These are phyloP conservation scores for Panicum miliaceum DNA, from an alignment of 176 grass and related monocot species.

Conservation along the genomic window DNA sequence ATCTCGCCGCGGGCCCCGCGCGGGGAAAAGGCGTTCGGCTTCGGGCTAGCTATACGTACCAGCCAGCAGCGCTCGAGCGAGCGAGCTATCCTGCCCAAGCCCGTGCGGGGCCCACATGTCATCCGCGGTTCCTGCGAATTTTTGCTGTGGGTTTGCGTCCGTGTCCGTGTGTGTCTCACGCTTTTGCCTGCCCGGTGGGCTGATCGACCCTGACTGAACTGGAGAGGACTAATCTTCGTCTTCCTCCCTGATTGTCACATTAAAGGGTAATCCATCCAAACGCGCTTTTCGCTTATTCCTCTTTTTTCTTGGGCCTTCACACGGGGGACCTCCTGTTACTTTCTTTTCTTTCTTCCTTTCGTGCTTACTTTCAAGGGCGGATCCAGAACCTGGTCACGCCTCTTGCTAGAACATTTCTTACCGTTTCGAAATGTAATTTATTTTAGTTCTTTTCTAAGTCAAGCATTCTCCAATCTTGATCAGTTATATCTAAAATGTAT, in stretches of 20 bases:
- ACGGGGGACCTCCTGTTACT: constrained; percentile 47
- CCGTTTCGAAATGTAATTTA: not conserved
- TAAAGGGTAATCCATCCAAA: constrained; percentile 43
- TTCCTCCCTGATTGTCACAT: constrained; percentile 20
- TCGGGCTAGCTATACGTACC: constrained; percentile 10
- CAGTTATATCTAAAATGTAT: not conserved
- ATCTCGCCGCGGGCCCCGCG: constrained; percentile 48
- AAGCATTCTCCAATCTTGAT: too few species aligned
- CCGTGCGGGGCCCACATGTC: not conserved
- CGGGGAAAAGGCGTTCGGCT: constrained; percentile 35
- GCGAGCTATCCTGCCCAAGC: not conserved
- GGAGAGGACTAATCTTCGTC: not conserved
- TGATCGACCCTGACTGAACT: constrained; percentile 14
- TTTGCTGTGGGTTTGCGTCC: not conserved
- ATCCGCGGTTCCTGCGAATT: not conserved
- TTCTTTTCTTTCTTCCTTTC: constrained; percentile 31
- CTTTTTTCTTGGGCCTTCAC: constrained; percentile 51
- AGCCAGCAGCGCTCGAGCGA: not conserved
- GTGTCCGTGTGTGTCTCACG: not conserved
- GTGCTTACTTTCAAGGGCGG: constrained; percentile 1
- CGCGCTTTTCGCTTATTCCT: constrained; percentile 50
- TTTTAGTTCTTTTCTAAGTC: not conserved
- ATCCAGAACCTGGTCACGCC: not conserved
- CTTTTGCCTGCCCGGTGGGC: not conserved
- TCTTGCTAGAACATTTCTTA: not conserved